Evolutionary conservation across 2,329 filamentous ascomycete genomes (phyloP), one percentile per base, ranked within the genome.

Genomic region (Didymella glomerata): DNA sequence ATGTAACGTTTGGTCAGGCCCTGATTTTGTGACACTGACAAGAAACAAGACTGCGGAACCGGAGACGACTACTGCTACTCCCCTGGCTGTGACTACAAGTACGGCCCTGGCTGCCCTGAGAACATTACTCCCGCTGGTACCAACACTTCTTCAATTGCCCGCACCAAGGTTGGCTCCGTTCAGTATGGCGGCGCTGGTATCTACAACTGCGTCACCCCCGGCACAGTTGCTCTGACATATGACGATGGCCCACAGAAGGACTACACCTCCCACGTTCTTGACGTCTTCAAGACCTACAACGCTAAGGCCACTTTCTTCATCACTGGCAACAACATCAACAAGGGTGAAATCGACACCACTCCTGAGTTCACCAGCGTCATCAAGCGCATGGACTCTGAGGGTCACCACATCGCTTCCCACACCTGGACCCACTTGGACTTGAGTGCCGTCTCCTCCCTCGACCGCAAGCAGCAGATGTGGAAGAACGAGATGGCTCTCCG

Each of bases 271-370:
- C 83, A 87, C 60, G 81, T 90, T 13, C 80, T 90, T 13, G 84
- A 90, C 67, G 79, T 88, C 53, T 80, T 90, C 45, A 81, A 82
- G 59, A 79, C 77, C 25, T 87, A 88, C 68, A 78, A 83, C 27
- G 87, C 85, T 14, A 88, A 85, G 63, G 88, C 86, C 1, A 90
- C 88, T 2, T 91, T 91, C 72, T 90, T 90, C 74, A 80, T 90
- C 61, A 86, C 82, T 8, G 84, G 84, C 5, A 85, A 82, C 73
- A 86, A 85, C 73, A 77, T 83, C 38, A 80, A 80, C 64, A 86
- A 86, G 72, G 84, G 84, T 36, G 72, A 80, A 64, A 86, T 87
- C 64, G 85, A 87, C 62, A 78, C 82, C 54, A 78, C 76, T 16
- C 76, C 78, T 11, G 76, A 75, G 62, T 83, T 82, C 69, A 71